Percentiles rank a stretch among this genome's conserved stretches.
phyloP scores from a whole-genome alignment of 257 asterid genomes.

The Lavandula angustifolia region DNA sequence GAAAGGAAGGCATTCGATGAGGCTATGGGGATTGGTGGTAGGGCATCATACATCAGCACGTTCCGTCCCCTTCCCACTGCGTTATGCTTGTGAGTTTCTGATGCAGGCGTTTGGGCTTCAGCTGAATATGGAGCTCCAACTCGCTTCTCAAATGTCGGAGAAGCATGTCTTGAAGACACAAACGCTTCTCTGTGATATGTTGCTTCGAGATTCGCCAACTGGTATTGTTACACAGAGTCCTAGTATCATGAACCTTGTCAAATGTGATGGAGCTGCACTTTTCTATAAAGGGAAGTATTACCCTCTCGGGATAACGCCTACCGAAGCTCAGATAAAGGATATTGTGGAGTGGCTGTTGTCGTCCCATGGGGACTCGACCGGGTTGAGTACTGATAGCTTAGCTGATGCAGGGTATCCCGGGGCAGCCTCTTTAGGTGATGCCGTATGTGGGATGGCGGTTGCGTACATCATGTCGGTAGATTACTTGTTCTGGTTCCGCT shows the following conservation, averaged over 20 bases:
- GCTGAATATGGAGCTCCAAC: constrained; percentile 57
- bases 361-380: constrained; percentile 58
- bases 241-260: constrained; percentile 58
- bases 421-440: constrained; percentile 54
- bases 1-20: constrained; percentile 46
- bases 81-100: constrained; percentile 61
- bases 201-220: constrained; percentile 56
- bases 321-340: constrained; percentile 50
- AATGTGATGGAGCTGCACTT: constrained; percentile 65
- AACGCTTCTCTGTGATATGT: constrained; percentile 61
- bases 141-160: constrained; percentile 52
- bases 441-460: constrained; percentile 69
- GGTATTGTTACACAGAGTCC: constrained; percentile 61
- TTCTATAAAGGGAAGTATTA: constrained; percentile 52
- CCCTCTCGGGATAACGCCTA: constrained; percentile 55
- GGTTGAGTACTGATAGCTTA: constrained; percentile 64
- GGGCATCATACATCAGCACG: constrained; percentile 60
- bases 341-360: constrained; percentile 52
- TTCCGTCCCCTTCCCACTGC: constrained; percentile 56
- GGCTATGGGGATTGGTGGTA: constrained; percentile 66
- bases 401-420: constrained; percentile 61
- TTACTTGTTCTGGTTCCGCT: constrained; percentile 61
- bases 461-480: constrained; percentile 49
- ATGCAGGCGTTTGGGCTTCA: constrained; percentile 69
- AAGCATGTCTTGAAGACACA: constrained; percentile 52